Percentiles rank a stretch among this genome's conserved stretches.
phyloP scores from a whole-genome alignment of 2,329 filamentous ascomycete species.

The Fusarium oligoseptatum region DNA sequence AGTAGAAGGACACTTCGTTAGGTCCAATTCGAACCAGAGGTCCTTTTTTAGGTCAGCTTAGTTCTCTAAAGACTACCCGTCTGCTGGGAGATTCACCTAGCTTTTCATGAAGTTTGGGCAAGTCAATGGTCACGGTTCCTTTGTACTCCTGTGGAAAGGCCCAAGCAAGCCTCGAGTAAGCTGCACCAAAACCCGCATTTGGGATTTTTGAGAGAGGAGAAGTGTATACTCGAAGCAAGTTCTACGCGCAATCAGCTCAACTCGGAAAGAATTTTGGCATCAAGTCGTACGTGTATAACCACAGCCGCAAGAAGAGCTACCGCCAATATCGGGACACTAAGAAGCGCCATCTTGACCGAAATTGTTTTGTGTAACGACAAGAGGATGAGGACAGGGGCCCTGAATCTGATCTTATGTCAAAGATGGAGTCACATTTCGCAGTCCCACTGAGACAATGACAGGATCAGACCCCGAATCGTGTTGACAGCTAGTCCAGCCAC shows the following conservation, averaged over 20 bases:
- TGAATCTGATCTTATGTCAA: not conserved
- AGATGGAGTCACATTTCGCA: not conserved
- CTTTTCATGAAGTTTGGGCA: slow-evolving; percentile 41
- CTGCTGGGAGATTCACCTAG: slow-evolving; percentile 16
- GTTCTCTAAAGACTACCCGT: not conserved
- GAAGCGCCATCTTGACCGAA: not conserved
- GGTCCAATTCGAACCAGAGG: slow-evolving; percentile 41
- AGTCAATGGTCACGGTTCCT: slow-evolving; percentile 38
- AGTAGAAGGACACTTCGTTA: slow-evolving; percentile 46
- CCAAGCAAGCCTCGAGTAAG: slow-evolving; percentile 42
- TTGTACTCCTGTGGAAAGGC: slow-evolving; percentile 38
- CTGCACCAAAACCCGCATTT: slow-evolving; percentile 33
- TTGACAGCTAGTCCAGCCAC: not conserved
- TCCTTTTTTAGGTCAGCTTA: slow-evolving; percentile 8
- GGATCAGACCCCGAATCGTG: not conserved
- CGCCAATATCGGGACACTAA: not conserved
- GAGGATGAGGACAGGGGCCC: not conserved
- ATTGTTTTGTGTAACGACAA: not conserved
- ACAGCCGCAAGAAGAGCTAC: not conserved
- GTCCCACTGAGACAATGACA: not conserved
- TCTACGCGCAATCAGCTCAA: not conserved
- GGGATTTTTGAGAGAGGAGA: slow-evolving; percentile 38
- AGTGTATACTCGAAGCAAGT: not conserved
- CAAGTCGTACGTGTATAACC: not conserved
- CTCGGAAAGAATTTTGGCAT: not conserved